Percentiles rank a stretch among this genome's conserved stretches.
Evolutionary conservation across 306 rosid species (phyloP).

Genomic region (Cucurbita maxima): DNA sequence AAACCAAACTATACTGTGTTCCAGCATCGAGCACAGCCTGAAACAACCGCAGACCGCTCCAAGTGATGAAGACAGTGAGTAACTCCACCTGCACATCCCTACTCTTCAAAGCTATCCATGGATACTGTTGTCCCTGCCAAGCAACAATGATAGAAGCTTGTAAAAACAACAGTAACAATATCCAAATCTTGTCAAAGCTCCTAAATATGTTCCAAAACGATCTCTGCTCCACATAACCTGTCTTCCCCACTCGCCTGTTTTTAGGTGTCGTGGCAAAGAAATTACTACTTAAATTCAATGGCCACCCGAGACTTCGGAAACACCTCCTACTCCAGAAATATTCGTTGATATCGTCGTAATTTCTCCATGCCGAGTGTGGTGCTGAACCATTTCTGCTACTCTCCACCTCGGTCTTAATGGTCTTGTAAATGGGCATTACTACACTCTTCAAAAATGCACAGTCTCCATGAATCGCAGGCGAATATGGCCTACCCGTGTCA

Average conservation of each 20-base stretch:
- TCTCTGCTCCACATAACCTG: slow-evolving; percentile 93
- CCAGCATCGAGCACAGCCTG: slow-evolving; percentile 91
- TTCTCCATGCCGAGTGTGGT: slow-evolving; percentile 93
- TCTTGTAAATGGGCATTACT: slow-evolving; percentile 52
- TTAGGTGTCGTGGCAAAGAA: slow-evolving; percentile 53
- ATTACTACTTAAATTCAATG: slow-evolving; percentile 29
- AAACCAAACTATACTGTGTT: slow-evolving; percentile 83
- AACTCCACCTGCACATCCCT: slow-evolving; percentile 45
- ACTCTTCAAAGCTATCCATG: slow-evolving; percentile 51
- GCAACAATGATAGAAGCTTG: slow-evolving; percentile 71
- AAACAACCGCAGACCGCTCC: slow-evolving; percentile 58
- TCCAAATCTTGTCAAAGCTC: slow-evolving; percentile 86
- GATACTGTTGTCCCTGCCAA: slow-evolving; percentile 38
- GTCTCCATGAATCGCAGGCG: slow-evolving; percentile 49
- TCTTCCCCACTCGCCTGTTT: slow-evolving; percentile 61
- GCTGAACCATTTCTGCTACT: slow-evolving; percentile 71
- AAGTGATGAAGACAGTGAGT: slow-evolving; percentile 73
- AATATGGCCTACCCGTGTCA: slow-evolving; percentile 43
- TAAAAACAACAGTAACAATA: slow-evolving; percentile 59
- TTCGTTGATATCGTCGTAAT: slow-evolving; percentile 80
- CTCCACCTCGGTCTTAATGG: slow-evolving; percentile 53
- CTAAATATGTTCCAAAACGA: slow-evolving; percentile 81
- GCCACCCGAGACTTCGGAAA: slow-evolving; percentile 53
- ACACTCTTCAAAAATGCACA: slow-evolving; percentile 55
- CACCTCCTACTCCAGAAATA: slow-evolving; percentile 89